Evolutionary conservation across 768 basidiomycete species (phyloP), one percentile per base, ranked within the genome.

Genomic region (Tricholoma hemisulphureum): DNA sequence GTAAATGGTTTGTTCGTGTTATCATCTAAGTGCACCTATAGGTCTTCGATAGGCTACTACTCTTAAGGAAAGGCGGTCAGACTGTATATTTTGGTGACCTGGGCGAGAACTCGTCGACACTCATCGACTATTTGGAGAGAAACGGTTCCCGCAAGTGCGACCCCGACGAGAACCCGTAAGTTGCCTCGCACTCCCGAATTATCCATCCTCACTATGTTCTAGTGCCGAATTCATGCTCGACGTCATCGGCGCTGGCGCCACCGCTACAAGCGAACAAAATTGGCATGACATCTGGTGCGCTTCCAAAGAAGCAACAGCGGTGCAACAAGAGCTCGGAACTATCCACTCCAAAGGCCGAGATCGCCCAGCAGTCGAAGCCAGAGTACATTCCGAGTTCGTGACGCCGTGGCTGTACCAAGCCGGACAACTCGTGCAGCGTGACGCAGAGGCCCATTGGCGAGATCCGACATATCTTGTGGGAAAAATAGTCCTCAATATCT

Each of bases 61-160:
- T 96, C 1, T 77, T 95, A 16, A 82, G 83, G 49, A 83, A 84
- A 61, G 93, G 94, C n/a, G 93, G 94, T 55, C 62, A 88, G 63
- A 86, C 80, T 6, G 86, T 87, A 14, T 91, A 89, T 73, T 87
- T 88, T 62, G 87, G 88, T 14, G 85, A 89, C 52, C 70, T 91
- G 23, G 91, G 91, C 1, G 61, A 73, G 18, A 85, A 88, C 58
- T 77, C 89, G 0, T 69, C 75, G 20, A 85, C 84, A 0, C 69
- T 94, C 32, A 83, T 91, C 55, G 69, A 79, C 8, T 94, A 95
- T 73, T 92, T 95, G 62, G 85, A 91, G 70, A 66, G 67, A 2
- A 86, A 88, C 51, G 91, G 91, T 16, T 85, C 83, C 0, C 75
- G 84, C 3, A 58, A 65, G 6, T 94, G 93, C 62, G 75, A 78